Evolutionary conservation across 441 rosid species (phyloP), one percentile per base, ranked within the genome.

Genomic region (Adansonia gregorii): DNA sequence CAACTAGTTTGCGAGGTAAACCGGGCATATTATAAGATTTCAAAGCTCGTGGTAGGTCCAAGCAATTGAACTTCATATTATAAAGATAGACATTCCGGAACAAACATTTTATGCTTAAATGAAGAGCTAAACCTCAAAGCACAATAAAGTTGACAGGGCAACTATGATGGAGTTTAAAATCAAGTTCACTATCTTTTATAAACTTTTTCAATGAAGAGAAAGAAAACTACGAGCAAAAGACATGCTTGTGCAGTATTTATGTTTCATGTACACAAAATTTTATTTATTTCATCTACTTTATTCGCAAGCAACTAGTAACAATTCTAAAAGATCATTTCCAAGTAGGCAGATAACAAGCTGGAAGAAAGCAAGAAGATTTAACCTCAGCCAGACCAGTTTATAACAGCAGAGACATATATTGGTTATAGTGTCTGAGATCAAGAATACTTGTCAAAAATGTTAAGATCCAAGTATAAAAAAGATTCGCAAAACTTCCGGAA

Each of bases 81-180:
- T 51, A 70, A 70, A 7, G 20, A 70, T 27, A 51, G 8, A 70
- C 66, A 51, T 10, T 8, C 19, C 3, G 60, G 60, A 67, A 6
- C 5, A 35, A 11, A 19, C 35, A 46, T 12, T 45, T 45, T 19
- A 46, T 45, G 72, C 9, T 10, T 67, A 49, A 20, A 67, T 20
- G 35, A 67, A 69, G 20, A 51, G 73, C 24, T 3, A 70, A 31
- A 51, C 60, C 60, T 51, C 46, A 51, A 70, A 27, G 74, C 60
- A 51, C 3, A 14, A 70, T 15, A 27, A 70, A 49, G 22, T 14
- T 51, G 20, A 51, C 60, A 24, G 45, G 12, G 22, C 17, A 70
- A 51, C 45, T 14, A 68, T 4, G 58, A 51, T 69, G 73, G 43
- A 49, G 56, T 48, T 27, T 49, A 14, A 49, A 70, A 12, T 15